phyloP scores from a whole-genome alignment of 1,284 basidiomycete genomes.

The Thecaphora thlaspeos region DNA sequence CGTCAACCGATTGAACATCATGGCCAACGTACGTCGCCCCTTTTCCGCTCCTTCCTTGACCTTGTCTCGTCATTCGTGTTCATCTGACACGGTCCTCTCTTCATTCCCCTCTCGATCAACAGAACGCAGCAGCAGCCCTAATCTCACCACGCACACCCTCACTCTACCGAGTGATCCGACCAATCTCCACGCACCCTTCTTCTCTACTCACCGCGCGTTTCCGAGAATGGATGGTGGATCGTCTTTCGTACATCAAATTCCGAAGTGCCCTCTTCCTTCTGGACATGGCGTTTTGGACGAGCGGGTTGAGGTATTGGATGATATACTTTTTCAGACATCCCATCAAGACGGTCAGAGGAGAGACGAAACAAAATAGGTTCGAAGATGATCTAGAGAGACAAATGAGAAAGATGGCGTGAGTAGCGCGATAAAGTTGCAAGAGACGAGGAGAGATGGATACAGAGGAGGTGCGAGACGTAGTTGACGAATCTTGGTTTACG shows the following conservation, averaged over 20 bases:
- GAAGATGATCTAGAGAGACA: constrained; percentile 48
- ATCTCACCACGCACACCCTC: constrained; percentile 28
- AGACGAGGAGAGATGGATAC: too few species aligned
- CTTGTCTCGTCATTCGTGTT: too few species aligned
- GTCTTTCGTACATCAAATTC: constrained; percentile 41
- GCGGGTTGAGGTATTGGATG: constrained; percentile 27
- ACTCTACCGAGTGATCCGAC: constrained; percentile 35
- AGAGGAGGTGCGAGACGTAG: too few species aligned
- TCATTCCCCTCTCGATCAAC: too few species aligned
- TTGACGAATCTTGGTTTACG: too few species aligned
- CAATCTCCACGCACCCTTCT: constrained; percentile 1
- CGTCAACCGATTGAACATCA: constrained; percentile 52
- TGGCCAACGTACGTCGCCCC: too few species aligned
- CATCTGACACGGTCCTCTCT: too few species aligned
- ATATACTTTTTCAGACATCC: constrained; percentile 20
- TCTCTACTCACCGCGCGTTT: too few species aligned
- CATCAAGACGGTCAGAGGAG: constrained; percentile 10
- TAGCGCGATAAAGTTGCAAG: too few species aligned
- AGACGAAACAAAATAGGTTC: too few species aligned
- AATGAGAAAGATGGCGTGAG: constrained; percentile 43
- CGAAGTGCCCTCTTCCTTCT: constrained; percentile 37
- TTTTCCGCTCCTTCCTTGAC: too few species aligned
- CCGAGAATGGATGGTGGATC: constrained; percentile 32
- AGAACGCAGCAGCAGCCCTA: constrained; percentile 44
- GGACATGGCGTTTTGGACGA: constrained; percentile 38